phyloP scores from a whole-genome alignment of 345 rosid genomes.

The Melaleuca quinquenervia region DNA sequence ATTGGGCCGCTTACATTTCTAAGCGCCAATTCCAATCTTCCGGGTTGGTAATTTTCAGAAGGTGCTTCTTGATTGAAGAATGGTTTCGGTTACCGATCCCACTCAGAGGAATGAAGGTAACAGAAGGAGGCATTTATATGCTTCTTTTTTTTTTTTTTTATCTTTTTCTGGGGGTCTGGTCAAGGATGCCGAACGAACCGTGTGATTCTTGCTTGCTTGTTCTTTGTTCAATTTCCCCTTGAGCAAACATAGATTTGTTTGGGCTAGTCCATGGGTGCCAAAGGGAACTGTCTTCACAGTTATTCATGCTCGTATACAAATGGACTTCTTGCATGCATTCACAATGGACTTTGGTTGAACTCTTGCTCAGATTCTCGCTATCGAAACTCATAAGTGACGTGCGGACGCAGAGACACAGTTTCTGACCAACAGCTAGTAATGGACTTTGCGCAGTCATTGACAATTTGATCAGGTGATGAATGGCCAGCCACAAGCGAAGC shows the following conservation, averaged over 20 bases:
- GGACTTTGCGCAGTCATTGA: background rate
- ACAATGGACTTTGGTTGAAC: background rate
- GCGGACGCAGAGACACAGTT: background rate
- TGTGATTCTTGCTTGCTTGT: background rate
- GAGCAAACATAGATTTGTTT: background rate
- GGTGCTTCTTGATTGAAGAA: background rate
- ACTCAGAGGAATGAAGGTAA: background rate
- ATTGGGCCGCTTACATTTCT: background rate
- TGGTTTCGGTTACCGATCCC: background rate
- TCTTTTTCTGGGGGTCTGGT: too few relatives aligned
- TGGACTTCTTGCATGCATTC: background rate
- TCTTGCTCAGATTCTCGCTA: background rate
- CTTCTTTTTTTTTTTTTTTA: background rate
- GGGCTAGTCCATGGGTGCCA: background rate
- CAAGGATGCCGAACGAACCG: background rate
- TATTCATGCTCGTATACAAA: background rate
- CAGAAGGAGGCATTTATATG: background rate
- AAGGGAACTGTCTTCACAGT: background rate
- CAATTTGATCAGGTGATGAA: background rate
- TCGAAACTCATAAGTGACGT: background rate
- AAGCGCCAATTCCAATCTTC: background rate
- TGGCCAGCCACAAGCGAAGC: background rate
- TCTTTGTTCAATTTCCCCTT: background rate
- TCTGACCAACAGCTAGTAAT: background rate
- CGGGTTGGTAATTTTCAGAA: background rate